phyloP scores from a whole-genome alignment of 176 grass and related monocot genomes.

The Raddia distichophylla region DNA sequence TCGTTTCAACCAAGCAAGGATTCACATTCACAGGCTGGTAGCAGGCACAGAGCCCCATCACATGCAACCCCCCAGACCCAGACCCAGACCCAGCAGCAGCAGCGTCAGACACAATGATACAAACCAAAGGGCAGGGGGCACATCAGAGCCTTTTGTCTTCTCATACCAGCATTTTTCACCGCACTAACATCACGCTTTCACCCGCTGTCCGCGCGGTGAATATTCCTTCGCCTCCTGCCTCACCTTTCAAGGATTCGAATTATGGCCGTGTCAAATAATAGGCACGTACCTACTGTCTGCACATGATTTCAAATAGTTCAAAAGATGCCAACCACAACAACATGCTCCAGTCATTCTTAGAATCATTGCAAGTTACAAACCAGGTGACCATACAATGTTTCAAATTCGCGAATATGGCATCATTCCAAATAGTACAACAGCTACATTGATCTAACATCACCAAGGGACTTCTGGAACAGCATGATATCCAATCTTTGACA shows the following conservation, averaged over 20 bases:
- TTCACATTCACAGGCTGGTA: no score
- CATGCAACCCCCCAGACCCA: not conserved
- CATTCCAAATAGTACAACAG: not conserved
- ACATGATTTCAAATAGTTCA: constrained; percentile 25
- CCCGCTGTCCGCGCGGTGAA: not conserved
- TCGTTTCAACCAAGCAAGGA: not conserved
- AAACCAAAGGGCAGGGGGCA: not conserved
- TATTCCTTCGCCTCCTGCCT: not conserved
- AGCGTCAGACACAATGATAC: constrained; percentile 13
- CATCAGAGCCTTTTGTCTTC: constrained; percentile 24
- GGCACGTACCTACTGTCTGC: constrained; percentile 15
- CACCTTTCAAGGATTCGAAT: constrained; percentile 35
- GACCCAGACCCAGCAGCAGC: not conserved
- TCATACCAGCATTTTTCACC: constrained; percentile 11
- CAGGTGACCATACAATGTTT: constrained; percentile 22
- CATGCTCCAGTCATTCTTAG: constrained; percentile 23
- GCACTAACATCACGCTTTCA: not conserved
- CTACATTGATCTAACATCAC: constrained; percentile 37
- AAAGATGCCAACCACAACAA: constrained; percentile 4
- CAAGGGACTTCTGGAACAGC: not conserved
- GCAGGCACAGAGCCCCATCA: not conserved
- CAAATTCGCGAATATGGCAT: not conserved
- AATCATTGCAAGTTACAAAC: constrained; percentile 43
- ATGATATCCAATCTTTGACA: constrained; percentile 17
- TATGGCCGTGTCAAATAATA: constrained; percentile 18